Evolutionary conservation across 768 basidiomycete genomes (phyloP).

Genomic region (Pleurotus tuoliensis): DNA sequence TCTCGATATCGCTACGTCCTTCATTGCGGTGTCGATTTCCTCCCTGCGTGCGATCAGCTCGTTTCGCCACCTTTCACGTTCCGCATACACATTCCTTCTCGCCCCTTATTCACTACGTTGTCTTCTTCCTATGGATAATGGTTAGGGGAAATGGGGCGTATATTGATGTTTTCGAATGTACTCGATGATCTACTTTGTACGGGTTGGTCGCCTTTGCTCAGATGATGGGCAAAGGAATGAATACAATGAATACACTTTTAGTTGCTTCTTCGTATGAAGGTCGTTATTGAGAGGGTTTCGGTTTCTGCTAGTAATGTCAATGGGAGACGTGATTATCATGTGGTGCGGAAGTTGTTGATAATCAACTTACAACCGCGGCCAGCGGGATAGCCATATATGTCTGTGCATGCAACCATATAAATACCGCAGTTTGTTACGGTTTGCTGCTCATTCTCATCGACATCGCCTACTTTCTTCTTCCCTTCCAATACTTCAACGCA

Average conservation of each 20-base stretch:
- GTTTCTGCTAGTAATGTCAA: no score
- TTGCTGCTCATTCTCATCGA: background rate
- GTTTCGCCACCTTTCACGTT: background rate
- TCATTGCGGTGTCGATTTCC: background rate
- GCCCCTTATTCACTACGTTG: constrained; percentile 78
- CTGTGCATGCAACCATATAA: background rate
- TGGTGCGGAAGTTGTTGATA: no score
- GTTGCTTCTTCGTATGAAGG: no score
- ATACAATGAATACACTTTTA: no score
- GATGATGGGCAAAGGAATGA: no score
- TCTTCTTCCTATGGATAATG: constrained; percentile 46
- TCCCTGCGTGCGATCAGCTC: constrained; percentile 28
- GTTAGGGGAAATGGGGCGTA: constrained; percentile 86
- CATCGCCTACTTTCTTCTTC: background rate
- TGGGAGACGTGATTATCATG: no score
- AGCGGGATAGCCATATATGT: background rate
- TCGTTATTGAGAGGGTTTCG: no score
- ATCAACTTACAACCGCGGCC: background rate
- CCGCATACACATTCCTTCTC: constrained; percentile 7
- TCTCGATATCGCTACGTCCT: background rate
- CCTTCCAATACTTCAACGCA: constrained; percentile 9
- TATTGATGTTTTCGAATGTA: constrained; percentile 29
- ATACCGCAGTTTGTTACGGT: background rate
- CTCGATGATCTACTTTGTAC: no score
- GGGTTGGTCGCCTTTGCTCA: no score